phyloP scores from a whole-genome alignment of 768 basidiomycete genomes.

The Plicaturopsis crispa region DNA sequence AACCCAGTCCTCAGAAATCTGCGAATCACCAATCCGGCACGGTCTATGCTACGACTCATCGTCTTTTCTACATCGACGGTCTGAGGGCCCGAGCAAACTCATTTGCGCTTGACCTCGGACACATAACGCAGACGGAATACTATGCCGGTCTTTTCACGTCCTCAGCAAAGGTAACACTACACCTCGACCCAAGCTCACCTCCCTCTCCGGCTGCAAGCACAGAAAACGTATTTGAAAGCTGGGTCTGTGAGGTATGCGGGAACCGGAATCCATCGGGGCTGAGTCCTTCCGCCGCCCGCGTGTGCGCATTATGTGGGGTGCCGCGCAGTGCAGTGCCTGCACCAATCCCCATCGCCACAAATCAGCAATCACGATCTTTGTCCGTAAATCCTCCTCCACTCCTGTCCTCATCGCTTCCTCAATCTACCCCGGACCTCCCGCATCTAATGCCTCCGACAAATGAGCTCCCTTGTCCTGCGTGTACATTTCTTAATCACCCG shows the following conservation, averaged over 20 bases:
- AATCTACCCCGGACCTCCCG: conserved; percentile 20
- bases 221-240: conserved; percentile 41
- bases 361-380: conserved; percentile 13
- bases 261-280: conserved; percentile 73
- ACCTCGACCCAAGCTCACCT: conserved; percentile 33
- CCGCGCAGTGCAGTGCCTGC: conserved; percentile 36
- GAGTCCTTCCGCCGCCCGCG: conserved; percentile 57
- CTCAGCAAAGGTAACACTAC: conserved; percentile 80
- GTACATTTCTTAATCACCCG: conserved; percentile 89
- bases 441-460: conserved; percentile 16
- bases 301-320: conserved; percentile 82
- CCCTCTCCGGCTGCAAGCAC: conserved; percentile 18
- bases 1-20: conserved; percentile 69
- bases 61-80: conserved; percentile 73
- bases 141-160: conserved; percentile 89
- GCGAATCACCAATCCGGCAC: conserved; percentile 71
- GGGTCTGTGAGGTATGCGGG: conserved; percentile 89
- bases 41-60: conserved; percentile 70
- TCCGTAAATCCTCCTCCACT: conserved; percentile 28
- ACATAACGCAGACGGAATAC: conserved; percentile 71
- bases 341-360: conserved; percentile 12
- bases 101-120: conserved; percentile 58
- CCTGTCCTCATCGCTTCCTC: conserved; percentile 30
- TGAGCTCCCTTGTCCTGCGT: conserved; percentile 67
- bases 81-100: conserved; percentile 45